A percentile compares a stretch with the other conserved stretches of the same genome.
These are phyloP conservation scores for Diplodia intermedia DNA, from an alignment of 2,329 filamentous ascomycete genomes.

Conservation along the genomic window DNA sequence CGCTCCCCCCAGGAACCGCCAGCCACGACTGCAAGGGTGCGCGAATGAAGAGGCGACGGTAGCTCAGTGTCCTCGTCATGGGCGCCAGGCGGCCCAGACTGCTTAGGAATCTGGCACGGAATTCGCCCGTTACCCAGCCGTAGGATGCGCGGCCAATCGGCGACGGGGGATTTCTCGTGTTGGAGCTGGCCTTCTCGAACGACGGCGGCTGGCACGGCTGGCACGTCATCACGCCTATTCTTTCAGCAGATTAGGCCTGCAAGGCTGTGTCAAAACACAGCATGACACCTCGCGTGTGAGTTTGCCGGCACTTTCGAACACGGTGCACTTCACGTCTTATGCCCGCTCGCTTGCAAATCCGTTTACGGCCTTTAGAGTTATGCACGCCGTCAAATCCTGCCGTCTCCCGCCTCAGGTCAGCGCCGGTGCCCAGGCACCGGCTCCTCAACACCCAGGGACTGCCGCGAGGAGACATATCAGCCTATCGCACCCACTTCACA, in stretches of 20 bases:
- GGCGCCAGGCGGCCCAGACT: neutral
- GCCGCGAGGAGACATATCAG: slow-evolving; percentile 6
- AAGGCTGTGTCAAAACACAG: slow-evolving; percentile 29
- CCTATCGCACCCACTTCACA: slow-evolving; percentile 14
- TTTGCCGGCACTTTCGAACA: slow-evolving; percentile 3
- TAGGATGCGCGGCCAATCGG: slow-evolving; percentile 1
- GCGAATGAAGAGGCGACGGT: slow-evolving; percentile 3
- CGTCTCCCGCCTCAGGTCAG: neutral
- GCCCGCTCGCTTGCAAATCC: slow-evolving; percentile 21
- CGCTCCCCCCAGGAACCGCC: slow-evolving; percentile 20
- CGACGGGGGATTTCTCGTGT: neutral
- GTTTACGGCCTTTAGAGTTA: neutral
- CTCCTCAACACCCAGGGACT: slow-evolving; percentile 13
- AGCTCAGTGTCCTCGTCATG: neutral
- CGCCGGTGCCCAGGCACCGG: neutral
- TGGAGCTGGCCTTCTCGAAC: slow-evolving; percentile 3
- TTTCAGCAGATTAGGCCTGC: slow-evolving; percentile 12
- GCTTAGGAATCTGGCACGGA: slow-evolving; percentile 25
- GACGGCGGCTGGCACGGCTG: neutral
- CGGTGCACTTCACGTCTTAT: slow-evolving; percentile 25
- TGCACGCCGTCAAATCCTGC: slow-evolving; percentile 11
- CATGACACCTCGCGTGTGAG: slow-evolving; percentile 23
- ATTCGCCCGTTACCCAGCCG: slow-evolving; percentile 5
- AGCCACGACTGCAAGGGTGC: neutral
- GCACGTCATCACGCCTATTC: slow-evolving; percentile 24